A percentile compares a stretch with the other conserved stretches of the same genome.
These are phyloP conservation scores for Trichaptum fuscoviolaceum DNA, from an alignment of 768 basidiomycete genomes.

Conservation along the genomic window DNA sequence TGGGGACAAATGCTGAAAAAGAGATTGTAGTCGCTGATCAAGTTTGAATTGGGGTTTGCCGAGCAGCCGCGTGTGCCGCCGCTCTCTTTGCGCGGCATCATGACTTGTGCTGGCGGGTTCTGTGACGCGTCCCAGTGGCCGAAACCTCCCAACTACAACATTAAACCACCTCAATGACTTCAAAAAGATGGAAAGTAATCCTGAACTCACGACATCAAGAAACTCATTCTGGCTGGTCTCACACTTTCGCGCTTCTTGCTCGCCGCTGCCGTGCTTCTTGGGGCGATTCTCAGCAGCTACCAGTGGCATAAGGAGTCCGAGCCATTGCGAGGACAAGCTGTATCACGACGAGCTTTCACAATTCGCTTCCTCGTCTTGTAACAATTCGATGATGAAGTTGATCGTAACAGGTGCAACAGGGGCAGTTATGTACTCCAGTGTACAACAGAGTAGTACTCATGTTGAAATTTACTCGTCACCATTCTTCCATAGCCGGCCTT, in stretches of 20 bases:
- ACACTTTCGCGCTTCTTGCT: not conserved
- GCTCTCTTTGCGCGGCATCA: no score
- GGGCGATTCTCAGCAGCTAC: not conserved
- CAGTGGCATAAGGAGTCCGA: not conserved
- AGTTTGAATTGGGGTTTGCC: no score
- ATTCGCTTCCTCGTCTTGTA: not conserved
- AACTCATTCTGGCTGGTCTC: not conserved
- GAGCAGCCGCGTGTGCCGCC: no score
- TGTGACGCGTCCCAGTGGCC: no score
- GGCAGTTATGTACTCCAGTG: constrained; percentile 20
- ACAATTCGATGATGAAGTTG: constrained; percentile 19
- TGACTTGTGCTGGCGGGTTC: no score
- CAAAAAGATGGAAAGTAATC: no score
- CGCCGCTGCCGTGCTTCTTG: not conserved
- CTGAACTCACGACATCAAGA: no score
- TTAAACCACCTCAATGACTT: no score
- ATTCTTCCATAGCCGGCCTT: constrained; percentile 16
- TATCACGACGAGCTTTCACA: not conserved
- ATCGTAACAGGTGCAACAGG: constrained; percentile 31
- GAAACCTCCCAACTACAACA: no score
- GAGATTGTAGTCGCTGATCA: no score
- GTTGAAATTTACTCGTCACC: not conserved
- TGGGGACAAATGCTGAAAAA: no score
- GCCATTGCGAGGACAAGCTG: not conserved
- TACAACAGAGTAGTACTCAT: no score